These are phyloP conservation scores for Colletotrichum cuscutae DNA, from an alignment of 2,329 filamentous ascomycete genomes.

Conservation along the genomic window DNA sequence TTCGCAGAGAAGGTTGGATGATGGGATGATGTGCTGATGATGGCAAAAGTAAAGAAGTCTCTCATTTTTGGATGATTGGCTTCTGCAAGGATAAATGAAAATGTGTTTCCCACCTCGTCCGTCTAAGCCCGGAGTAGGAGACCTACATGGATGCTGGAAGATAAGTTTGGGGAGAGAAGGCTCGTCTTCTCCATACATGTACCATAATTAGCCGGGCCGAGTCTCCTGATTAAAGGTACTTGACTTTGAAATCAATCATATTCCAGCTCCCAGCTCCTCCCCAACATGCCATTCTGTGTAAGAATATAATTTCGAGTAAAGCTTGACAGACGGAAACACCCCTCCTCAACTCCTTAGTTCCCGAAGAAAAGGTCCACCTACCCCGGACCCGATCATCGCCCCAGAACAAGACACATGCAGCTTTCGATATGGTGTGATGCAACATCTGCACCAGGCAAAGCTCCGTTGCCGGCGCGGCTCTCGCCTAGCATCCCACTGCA, in stretches of 20 bases:
- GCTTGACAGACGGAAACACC: background rate
- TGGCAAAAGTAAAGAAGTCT: background rate
- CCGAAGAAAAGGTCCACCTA: background rate
- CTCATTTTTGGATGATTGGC: background rate
- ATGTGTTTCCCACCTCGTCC: background rate
- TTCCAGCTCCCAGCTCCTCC: too few relatives aligned
- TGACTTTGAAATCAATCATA: too few relatives aligned
- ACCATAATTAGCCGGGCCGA: background rate
- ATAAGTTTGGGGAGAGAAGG: background rate
- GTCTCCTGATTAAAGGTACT: background rate
- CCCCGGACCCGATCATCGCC: slow-evolving; percentile 13
- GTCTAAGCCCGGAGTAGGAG: background rate
- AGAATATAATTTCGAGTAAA: background rate
- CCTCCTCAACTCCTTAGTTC: background rate
- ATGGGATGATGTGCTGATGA: background rate
- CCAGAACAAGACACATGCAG: slow-evolving; percentile 19
- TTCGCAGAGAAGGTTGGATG: background rate
- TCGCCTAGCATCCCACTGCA: slow-evolving; percentile 9
- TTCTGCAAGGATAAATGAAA: background rate
- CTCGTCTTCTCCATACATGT: background rate
- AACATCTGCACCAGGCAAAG: background rate
- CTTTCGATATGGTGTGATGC: slow-evolving; percentile 1
- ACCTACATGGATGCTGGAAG: background rate
- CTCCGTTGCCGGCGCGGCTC: slow-evolving; percentile 29
- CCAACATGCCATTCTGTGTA: background rate